Percentiles rank a stretch among this genome's conserved stretches.
phyloP scores from a whole-genome alignment of 2,329 filamentous ascomycete species.

The Xylaria digitata region DNA sequence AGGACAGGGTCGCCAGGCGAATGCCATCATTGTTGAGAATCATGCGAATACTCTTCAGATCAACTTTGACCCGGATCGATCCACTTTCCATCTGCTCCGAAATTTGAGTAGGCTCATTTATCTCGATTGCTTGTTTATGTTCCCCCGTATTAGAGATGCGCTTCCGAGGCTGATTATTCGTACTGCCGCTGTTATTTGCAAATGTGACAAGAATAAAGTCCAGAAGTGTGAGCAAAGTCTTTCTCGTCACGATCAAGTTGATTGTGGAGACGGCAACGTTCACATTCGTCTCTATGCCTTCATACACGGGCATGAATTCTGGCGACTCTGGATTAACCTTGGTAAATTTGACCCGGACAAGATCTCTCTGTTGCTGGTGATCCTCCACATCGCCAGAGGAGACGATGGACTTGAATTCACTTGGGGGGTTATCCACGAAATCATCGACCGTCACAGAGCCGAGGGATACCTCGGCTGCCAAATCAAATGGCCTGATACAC shows the following conservation, averaged over 20 bases:
- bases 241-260: conserved; percentile 92
- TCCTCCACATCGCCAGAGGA: conserved; percentile 82
- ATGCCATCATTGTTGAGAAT: conserved; percentile 99
- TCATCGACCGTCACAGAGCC: conserved; percentile 91
- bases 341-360: conserved; percentile 89
- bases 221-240: conserved; percentile 88
- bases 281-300: conserved; percentile 93
- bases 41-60: conserved; percentile 91
- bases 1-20: conserved; percentile 87
- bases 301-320: conserved; percentile 90
- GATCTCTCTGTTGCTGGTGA: conserved; percentile 78
- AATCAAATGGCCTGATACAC: conserved; percentile 88
- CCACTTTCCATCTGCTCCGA: conserved; percentile 63
- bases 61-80: conserved; percentile 92
- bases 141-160: conserved; percentile 51
- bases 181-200: conserved; percentile 64
- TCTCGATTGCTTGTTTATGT: conserved; percentile 54
- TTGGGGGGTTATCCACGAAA: conserved; percentile 87
- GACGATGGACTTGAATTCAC: conserved; percentile 97
- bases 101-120: conserved; percentile 53
- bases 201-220: conserved; percentile 97
- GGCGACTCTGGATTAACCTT: conserved; percentile 91
- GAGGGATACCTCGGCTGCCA: conserved; percentile 90
- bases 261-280: conserved; percentile 94
- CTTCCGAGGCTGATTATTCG: conserved; percentile 49